A percentile compares a stretch with the other conserved stretches of the same genome.
Evolutionary conservation across 2,329 filamentous ascomycete genomes (phyloP).

Genomic region (Fusarium piperis): DNA sequence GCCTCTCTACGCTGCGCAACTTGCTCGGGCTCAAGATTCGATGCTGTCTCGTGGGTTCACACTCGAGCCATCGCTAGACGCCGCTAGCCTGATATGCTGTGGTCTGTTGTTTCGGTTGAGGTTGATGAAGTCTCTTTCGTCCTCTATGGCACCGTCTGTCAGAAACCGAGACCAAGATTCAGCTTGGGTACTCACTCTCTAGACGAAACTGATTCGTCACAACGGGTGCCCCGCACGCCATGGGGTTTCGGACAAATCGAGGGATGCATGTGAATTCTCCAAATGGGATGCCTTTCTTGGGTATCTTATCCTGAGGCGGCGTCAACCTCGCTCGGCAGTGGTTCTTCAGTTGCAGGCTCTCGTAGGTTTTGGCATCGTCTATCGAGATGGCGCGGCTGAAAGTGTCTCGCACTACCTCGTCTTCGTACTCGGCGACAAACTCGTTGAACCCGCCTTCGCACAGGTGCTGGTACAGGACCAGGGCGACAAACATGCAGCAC

Average conservation of each 20-base stretch:
- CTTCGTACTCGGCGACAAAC: conserved; percentile 31
- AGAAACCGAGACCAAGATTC: not conserved
- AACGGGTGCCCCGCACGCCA: conserved; percentile 21
- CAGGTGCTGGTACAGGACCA: conserved; percentile 23
- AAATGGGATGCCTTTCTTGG: conserved; percentile 8
- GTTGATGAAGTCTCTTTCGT: conserved; percentile 23
- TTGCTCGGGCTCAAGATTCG: not conserved
- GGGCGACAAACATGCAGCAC: conserved; percentile 29
- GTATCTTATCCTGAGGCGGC: conserved; percentile 20
- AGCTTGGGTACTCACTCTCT: conserved; percentile 12
- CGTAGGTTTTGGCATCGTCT: conserved; percentile 31
- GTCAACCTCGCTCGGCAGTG: conserved; percentile 24
- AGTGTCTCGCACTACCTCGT: conserved; percentile 23
- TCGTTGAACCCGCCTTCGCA: conserved; percentile 19
- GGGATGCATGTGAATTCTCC: conserved; percentile 15
- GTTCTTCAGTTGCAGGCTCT: conserved; percentile 16
- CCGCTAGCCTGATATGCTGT: conserved; percentile 11
- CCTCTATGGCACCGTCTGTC: not conserved
- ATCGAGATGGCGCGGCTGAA: conserved; percentile 22
- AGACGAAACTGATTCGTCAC: conserved; percentile 21
- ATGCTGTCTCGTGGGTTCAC: not conserved
- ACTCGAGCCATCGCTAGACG: not conserved
- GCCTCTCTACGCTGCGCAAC: not conserved
- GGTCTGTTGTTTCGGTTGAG: conserved; percentile 25
- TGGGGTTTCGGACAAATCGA: conserved; percentile 23